Evolutionary conservation across 2,329 filamentous ascomycete genomes (phyloP).

Genomic region (Neonectria faginata): DNA sequence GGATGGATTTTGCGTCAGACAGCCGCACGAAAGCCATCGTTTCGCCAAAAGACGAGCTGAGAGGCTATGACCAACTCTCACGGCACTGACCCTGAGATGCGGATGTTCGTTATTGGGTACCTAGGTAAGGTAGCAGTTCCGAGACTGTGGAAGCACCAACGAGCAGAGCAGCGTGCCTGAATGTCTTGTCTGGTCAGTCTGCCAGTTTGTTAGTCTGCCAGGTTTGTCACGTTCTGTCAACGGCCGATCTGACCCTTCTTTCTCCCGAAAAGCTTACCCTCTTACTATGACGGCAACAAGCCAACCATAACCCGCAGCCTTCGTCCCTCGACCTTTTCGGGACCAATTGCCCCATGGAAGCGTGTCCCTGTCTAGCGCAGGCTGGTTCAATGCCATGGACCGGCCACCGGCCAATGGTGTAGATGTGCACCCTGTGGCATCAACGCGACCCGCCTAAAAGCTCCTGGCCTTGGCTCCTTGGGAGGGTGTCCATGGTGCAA

Average conservation of each 20-base stretch:
- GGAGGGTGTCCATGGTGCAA: slow-evolving; percentile 10
- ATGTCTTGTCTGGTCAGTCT: not conserved
- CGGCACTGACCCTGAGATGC: slow-evolving; percentile 5
- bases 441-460: slow-evolving; percentile 46
- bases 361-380: slow-evolving; percentile 47
- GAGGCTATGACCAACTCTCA: slow-evolving; percentile 3
- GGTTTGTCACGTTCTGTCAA: slow-evolving; percentile 5
- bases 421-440: slow-evolving; percentile 37
- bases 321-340: slow-evolving; percentile 32
- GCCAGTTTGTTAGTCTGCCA: not conserved
- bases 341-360: slow-evolving; percentile 28
- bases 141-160: not conserved
- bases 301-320: slow-evolving; percentile 11
- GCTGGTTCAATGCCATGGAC: slow-evolving; percentile 47
- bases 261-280: slow-evolving; percentile 13
- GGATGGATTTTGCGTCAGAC: slow-evolving; percentile 28
- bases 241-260: slow-evolving; percentile 17
- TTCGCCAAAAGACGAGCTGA: slow-evolving; percentile 28
- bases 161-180: slow-evolving; percentile 9
- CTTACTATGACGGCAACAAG: slow-evolving; percentile 14
- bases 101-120: slow-evolving; percentile 6
- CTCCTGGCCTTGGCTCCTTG: slow-evolving; percentile 34
- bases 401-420: slow-evolving; percentile 45
- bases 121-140: not conserved
- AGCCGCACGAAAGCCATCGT: slow-evolving; percentile 29